These are phyloP conservation scores for Talaromyces stipitatus DNA, from an alignment of 495 filamentous ascomycete genomes.

Conservation along the genomic window DNA sequence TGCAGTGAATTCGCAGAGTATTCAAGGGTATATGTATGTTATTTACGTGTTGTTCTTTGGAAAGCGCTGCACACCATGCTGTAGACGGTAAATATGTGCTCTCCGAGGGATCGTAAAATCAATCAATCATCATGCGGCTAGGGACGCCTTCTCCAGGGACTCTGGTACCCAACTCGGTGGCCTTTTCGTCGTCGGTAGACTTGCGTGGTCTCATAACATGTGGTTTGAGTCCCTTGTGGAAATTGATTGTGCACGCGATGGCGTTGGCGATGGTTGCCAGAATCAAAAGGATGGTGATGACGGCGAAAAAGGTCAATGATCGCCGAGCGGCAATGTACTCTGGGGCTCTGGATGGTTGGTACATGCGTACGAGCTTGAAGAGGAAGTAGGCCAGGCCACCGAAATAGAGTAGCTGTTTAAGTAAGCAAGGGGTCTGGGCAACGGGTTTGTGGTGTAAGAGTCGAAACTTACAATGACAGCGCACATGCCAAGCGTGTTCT, in stretches of 20 bases:
- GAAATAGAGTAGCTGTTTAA: conserved; percentile 57
- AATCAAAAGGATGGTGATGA: conserved; percentile 84
- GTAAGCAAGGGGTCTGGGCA: not conserved
- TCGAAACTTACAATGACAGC: conserved; percentile 55
- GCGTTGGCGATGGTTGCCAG: conserved; percentile 85
- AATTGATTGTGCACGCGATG: conserved; percentile 80
- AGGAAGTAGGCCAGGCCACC: conserved; percentile 91
- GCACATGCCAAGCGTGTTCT: conserved; percentile 71
- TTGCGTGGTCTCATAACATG: conserved; percentile 65
- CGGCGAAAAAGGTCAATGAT: conserved; percentile 84
- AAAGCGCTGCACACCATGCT: not conserved
- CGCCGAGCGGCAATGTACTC: conserved; percentile 67
- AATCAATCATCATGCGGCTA: conserved; percentile 88
- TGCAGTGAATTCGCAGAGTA: not conserved
- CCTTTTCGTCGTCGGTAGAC: conserved; percentile 61
- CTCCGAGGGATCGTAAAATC: conserved; percentile 8
- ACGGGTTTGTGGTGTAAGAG: not conserved
- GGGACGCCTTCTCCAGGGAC: conserved; percentile 36
- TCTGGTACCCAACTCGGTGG: conserved; percentile 59
- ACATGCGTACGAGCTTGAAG: conserved; percentile 97
- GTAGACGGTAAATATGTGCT: not conserved
- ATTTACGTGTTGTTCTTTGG: no score
- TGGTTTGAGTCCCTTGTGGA: conserved; percentile 81
- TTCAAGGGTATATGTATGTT: not conserved
- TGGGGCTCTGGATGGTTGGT: conserved; percentile 43